These are phyloP conservation scores for Penicillium decumbens DNA, from an alignment of 2,329 filamentous ascomycete genomes.

Conservation along the genomic window DNA sequence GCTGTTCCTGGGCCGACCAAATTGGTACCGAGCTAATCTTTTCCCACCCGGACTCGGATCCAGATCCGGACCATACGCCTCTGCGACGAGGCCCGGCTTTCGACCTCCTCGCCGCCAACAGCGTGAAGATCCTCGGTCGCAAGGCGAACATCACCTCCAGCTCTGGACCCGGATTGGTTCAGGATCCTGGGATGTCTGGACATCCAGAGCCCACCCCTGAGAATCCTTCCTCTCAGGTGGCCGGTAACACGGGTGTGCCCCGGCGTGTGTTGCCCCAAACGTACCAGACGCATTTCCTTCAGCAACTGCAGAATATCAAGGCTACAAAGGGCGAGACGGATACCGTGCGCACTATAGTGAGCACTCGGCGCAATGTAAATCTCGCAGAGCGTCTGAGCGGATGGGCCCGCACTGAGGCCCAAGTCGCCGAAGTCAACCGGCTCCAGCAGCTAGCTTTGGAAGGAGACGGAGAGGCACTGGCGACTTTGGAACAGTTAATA, in stretches of 20 bases:
- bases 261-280: slow-evolving; percentile 31
- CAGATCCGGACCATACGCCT: slow-evolving; percentile 39
- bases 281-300: slow-evolving; percentile 55
- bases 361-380: slow-evolving; percentile 34
- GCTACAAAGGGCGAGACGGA: slow-evolving; percentile 61
- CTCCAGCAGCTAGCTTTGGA: slow-evolving; percentile 35
- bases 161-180: slow-evolving; percentile 18
- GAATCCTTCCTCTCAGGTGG: slow-evolving; percentile 1
- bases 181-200: neutral
- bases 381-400: slow-evolving; percentile 31
- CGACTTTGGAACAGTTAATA: slow-evolving; percentile 32
- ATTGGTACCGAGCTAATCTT: slow-evolving; percentile 82
- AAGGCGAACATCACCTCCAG: slow-evolving; percentile 57
- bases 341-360: slow-evolving; percentile 58
- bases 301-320: slow-evolving; percentile 63
- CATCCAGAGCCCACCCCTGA: slow-evolving; percentile 1
- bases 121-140: slow-evolving; percentile 64
- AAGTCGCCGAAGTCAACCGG: slow-evolving; percentile 34
- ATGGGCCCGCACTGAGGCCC: slow-evolving; percentile 38
- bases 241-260: slow-evolving; percentile 7
- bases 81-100: slow-evolving; percentile 46
- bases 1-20: slow-evolving; percentile 74
- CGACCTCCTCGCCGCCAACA: slow-evolving; percentile 67
- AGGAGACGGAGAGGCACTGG: slow-evolving; percentile 36
- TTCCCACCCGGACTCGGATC: slow-evolving; percentile 37